These are phyloP conservation scores for Aspergillus campestris DNA, from an alignment of 495 filamentous ascomycete species.

Conservation along the genomic window DNA sequence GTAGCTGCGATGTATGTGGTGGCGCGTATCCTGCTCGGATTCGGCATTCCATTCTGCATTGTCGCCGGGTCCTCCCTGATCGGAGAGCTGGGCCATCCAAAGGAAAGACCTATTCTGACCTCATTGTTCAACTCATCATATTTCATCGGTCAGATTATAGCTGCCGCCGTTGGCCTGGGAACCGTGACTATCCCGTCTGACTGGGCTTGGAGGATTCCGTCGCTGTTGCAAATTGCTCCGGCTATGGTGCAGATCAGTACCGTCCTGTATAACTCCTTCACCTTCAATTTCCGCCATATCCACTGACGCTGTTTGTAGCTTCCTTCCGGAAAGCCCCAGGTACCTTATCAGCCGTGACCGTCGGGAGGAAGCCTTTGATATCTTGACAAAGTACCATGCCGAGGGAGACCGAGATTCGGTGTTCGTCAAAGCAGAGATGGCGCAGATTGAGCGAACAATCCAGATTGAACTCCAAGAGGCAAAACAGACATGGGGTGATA, in stretches of 20 bases:
- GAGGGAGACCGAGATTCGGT: constrained; percentile 45
- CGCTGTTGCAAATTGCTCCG: constrained; percentile 44
- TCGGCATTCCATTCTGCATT: constrained; percentile 58
- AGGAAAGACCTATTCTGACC: constrained; percentile 56
- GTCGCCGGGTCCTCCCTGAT: constrained; percentile 56
- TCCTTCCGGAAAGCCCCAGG: constrained; percentile 53
- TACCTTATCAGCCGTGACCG: constrained; percentile 53
- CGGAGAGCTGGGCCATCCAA: constrained; percentile 58
- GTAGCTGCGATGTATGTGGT: constrained; percentile 54
- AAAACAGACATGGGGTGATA: constrained; percentile 46
- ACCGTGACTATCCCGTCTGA: constrained; percentile 46
- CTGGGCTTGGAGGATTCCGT: constrained; percentile 62
- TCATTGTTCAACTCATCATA: constrained; percentile 60
- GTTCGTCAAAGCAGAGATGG: constrained; percentile 52
- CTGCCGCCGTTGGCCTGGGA: constrained; percentile 48
- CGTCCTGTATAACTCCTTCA: constrained; percentile 28
- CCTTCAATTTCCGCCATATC: too few species aligned
- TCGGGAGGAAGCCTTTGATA: constrained; percentile 45
- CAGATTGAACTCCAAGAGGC: constrained; percentile 45
- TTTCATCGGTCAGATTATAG: constrained; percentile 54
- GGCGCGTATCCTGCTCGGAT: constrained; percentile 56
- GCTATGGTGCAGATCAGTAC: constrained; percentile 19
- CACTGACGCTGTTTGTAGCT: constrained; percentile 13
- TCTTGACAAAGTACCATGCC: constrained; percentile 54
- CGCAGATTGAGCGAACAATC: constrained; percentile 52